Evolutionary conservation across 2,329 filamentous ascomycete species (phyloP), one percentile per base, ranked within the genome.

Genomic region (Diaporthe caulivora): DNA sequence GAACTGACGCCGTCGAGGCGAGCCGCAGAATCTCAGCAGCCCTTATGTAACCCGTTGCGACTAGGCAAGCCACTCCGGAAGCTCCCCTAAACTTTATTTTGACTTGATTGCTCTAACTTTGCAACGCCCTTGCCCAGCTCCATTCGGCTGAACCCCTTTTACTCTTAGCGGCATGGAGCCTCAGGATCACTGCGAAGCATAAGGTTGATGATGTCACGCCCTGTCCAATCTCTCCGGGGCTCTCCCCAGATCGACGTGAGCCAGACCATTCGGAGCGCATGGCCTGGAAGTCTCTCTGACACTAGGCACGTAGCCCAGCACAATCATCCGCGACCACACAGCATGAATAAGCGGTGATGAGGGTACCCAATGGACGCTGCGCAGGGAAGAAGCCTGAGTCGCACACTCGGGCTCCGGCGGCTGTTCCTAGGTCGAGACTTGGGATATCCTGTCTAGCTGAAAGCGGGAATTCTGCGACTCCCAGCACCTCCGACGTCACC

Each of bases 201-300:
- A 53, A 70, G n/a, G 44, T 44, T 54, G 49, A 58, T 70, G 71
- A 72, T 72, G 71, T 60, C 71, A 72, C 71, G 18, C 34, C 29
- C 37, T 31, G 54, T 34, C 71, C 55, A 57, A 54, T 57, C 29
- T 58, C 64, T 64, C 54, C 42, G 71, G 71, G 54, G 37, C 37
- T 42, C 37, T 62, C 64, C 64, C 71, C 55, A 40, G 54, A 70
- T 60, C 34, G 24, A 29, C 26, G 47, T 40, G 49, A 62, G 40
- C 62, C 44, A 31, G 62, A 51, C 47, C 47, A 53, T 17, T 11
- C n/a, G 31, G 21, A 53, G 47, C 31, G 31, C 47, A 53, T 34
- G 62, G 54, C 31, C 51, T 44, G 21, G 47, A 71, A n/a, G n/a
- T 31, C 49, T 71, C 47, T 54, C 18, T 67, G 69, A 54, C 47